These are phyloP conservation scores for Schwanniomyces pseudopolymorphus DNA, from an alignment of 805 yeast species.

Conservation along the genomic window DNA sequence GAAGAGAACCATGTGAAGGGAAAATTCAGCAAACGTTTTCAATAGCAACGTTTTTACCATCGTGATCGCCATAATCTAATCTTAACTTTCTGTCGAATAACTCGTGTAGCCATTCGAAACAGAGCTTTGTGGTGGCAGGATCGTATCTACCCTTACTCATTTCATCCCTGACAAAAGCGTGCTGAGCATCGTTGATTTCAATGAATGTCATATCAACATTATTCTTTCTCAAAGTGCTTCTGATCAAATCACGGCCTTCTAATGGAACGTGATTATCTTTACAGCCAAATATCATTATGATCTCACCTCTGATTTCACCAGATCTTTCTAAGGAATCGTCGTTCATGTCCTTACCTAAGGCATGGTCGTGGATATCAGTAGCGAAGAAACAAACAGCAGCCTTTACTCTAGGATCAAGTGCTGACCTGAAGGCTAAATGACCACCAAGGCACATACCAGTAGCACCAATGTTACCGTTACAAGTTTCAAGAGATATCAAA, in stretches of 20 bases:
- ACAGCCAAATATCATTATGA: constrained; percentile 72
- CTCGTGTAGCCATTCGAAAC: constrained; percentile 67
- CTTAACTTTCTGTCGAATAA: constrained; percentile 67
- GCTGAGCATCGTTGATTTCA: constrained; percentile 79
- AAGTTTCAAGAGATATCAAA: constrained; percentile 54
- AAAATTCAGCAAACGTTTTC: constrained; percentile 60
- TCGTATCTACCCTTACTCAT: constrained; percentile 78
- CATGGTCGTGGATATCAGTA: constrained; percentile 72
- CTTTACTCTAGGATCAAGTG: constrained; percentile 59
- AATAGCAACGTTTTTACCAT: constrained; percentile 46
- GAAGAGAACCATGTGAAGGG: neutral
- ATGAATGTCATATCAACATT: constrained; percentile 66
- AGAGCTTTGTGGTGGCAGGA: constrained; percentile 68
- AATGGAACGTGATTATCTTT: constrained; percentile 79
- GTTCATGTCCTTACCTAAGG: constrained; percentile 60
- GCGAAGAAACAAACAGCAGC: constrained; percentile 79
- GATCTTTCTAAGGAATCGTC: constrained; percentile 66
- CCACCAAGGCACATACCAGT: constrained; percentile 91
- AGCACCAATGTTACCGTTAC: constrained; percentile 73
- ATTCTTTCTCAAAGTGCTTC: constrained; percentile 56
- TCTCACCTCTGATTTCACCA: constrained; percentile 56
- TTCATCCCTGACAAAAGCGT: constrained; percentile 81
- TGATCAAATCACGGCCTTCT: constrained; percentile 70
- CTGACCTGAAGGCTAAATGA: constrained; percentile 71
- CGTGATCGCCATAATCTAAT: constrained; percentile 65